These are phyloP conservation scores for Tuber indicum DNA, from an alignment of 495 filamentous ascomycete species.

Conservation along the genomic window DNA sequence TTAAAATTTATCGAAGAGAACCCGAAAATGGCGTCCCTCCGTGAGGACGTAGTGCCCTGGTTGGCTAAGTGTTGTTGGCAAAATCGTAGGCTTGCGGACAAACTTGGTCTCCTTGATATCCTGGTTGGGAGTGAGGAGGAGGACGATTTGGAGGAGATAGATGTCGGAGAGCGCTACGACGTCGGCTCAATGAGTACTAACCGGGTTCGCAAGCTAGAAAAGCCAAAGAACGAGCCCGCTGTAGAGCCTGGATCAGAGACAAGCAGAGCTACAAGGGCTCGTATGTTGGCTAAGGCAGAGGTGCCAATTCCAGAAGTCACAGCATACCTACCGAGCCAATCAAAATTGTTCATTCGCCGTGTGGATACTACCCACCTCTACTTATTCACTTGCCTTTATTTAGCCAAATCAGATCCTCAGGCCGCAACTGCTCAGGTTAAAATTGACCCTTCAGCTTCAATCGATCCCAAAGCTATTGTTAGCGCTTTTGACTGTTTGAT, in stretches of 20 bases:
- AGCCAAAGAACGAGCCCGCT: conserved; percentile 10
- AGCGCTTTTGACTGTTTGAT: conserved; percentile 69
- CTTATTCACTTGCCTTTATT: conserved; percentile 69
- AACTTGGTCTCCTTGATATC: conserved; percentile 65
- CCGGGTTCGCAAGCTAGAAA: conserved; percentile 41
- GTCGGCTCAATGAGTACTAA: conserved; percentile 57
- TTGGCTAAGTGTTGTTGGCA: conserved; percentile 96
- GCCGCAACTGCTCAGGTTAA: conserved; percentile 62
- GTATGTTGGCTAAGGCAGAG: conserved; percentile 12
- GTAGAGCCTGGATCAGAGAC: not conserved
- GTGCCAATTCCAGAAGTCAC: conserved; percentile 48
- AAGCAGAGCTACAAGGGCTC: conserved; percentile 7
- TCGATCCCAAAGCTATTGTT: conserved; percentile 69
- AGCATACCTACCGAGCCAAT: conserved; percentile 39
- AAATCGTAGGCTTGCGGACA: conserved; percentile 65
- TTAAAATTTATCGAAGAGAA: conserved; percentile 71
- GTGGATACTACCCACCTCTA: conserved; percentile 81
- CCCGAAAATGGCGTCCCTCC: conserved; percentile 72
- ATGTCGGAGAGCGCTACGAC: conserved; percentile 52
- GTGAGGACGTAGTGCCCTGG: conserved; percentile 88
- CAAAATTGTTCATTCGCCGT: conserved; percentile 63
- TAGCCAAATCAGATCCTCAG: conserved; percentile 56
- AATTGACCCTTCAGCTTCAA: conserved; percentile 68
- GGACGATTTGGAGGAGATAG: conserved; percentile 21
- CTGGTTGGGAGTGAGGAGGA: conserved; percentile 49